Conservation (phyloP, 108 stramenopile species). For the Cyclotella kingstonii region DNA sequence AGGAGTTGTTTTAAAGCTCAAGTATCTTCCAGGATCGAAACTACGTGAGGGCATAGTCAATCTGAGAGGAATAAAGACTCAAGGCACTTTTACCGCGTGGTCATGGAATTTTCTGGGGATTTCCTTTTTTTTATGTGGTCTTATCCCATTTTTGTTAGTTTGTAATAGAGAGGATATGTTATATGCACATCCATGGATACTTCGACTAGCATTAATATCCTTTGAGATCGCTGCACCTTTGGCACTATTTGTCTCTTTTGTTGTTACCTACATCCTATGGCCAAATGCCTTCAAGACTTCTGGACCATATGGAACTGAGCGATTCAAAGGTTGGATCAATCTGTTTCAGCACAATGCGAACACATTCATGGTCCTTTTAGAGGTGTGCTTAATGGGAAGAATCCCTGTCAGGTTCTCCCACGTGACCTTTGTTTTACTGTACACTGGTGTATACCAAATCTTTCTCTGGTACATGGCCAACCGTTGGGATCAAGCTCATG, state of each 20-base stretch:
- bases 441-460: conserved; percentile 49
- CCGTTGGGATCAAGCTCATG: conserved; percentile 34
- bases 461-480: conserved; percentile 55
- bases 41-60: conserved; percentile 17
- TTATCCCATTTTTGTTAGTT: conserved; percentile 43
- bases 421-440: conserved; percentile 42
- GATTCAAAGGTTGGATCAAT: conserved; percentile 43
- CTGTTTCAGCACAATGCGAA: conserved; percentile 62
- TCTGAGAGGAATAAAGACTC: conserved; percentile 37
- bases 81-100: conserved; percentile 72
- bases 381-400: conserved; percentile 56
- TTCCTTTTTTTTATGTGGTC: conserved; percentile 52
- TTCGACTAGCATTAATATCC: conserved; percentile 55
- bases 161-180: conserved; percentile 27
- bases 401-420: conserved; percentile 49
- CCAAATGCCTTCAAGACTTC: conserved; percentile 39
- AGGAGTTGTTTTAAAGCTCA: conserved; percentile 20
- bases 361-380: conserved; percentile 47
- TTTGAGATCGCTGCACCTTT: conserved; percentile 68
- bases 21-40: conserved; percentile 26
- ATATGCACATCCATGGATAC: conserved; percentile 36
- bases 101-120: conserved; percentile 70
- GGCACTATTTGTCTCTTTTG: conserved; percentile 55
- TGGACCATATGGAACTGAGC: conserved; percentile 34
- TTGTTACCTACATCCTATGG: conserved; percentile 70